Base-by-base conservation (phyloP, 2,329 filamentous ascomycete genomes). In the Fusarium sp. region DNA sequence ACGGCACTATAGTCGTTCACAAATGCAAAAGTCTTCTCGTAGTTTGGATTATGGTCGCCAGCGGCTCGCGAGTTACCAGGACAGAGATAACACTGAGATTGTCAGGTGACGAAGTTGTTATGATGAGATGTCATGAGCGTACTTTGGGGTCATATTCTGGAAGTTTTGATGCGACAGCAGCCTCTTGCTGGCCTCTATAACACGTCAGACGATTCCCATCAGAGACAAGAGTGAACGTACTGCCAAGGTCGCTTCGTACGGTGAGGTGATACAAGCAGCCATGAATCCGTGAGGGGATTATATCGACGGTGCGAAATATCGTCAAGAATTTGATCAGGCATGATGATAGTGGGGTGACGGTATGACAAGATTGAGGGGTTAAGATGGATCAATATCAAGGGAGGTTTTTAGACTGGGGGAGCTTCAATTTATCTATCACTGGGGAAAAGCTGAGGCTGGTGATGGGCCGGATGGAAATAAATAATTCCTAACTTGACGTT, bases 1-100 rank as follows among this genome's bases (percentile, higher is more conserved):
- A 99, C 95, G 3, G 96, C 96, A 75, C 93, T 97, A 81, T 96
- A 99, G 79, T 99, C 96, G 76, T 99, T 99, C 72, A 98, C 92
- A 76, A 99, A 99, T 38, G 95, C 91, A 78, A 97, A 98, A 0
- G 94, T 97, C 75, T 89, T 89, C 53, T 92, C 86, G 77, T 98
- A 99, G 55, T 92, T 85, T 2, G 96, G 95, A 75, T 99, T 99
- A 63, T 80, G 79, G 75, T 96, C 93, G 57, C 96, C 96, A 74
- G 93, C 90, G 6, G 96, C 96, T 58, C 96, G 91, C 70, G 91
- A 86, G 79, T 99, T 99, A 37, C 94, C 89, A 2, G 96, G 96
- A 77, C 96, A 99, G 12, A 99, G 86, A 80, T 98, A 99, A 81
- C 96, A 99, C 86, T 95, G 74, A 13, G 3, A 28, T 8, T 10